Evolutionary conservation across 305 asterid genomes (phyloP).

Genomic region (Solanum hybrid): DNA sequence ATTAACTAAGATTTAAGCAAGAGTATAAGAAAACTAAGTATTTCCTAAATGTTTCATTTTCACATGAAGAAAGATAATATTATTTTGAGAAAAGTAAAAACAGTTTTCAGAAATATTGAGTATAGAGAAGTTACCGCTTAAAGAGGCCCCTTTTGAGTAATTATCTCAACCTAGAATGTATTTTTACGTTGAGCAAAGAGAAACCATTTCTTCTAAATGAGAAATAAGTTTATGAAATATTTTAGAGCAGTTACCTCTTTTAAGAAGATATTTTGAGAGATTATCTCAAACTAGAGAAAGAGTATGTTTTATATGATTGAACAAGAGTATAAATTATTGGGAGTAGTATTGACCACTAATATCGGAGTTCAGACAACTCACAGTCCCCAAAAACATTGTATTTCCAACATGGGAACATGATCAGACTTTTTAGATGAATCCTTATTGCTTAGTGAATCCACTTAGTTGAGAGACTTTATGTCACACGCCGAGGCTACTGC

Average conservation of each 20-base stretch:
- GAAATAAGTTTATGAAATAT: background rate
- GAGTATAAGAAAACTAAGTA: background rate
- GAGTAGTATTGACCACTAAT: background rate
- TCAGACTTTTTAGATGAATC: background rate
- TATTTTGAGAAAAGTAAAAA: no score
- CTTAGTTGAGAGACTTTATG: background rate
- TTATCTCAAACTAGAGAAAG: no score
- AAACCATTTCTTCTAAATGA: background rate
- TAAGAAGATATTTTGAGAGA: background rate
- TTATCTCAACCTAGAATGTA: background rate
- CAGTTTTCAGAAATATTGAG: no score
- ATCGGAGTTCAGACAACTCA: background rate
- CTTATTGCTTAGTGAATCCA: background rate
- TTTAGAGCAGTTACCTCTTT: no score
- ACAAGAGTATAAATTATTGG: background rate
- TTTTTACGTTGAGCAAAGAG: background rate
- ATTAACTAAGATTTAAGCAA: background rate
- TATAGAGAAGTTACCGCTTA: no score
- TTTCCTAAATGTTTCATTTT: background rate
- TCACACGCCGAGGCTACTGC: no score
- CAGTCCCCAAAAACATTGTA: no score
- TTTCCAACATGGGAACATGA: background rate
- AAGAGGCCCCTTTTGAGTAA: background rate
- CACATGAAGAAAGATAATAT: background rate
- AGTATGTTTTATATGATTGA: no score